A percentile compares a stretch with the other conserved stretches of the same genome.
phyloP scores from a whole-genome alignment of 495 filamentous ascomycete species.

The Penicillium mononematosum region DNA sequence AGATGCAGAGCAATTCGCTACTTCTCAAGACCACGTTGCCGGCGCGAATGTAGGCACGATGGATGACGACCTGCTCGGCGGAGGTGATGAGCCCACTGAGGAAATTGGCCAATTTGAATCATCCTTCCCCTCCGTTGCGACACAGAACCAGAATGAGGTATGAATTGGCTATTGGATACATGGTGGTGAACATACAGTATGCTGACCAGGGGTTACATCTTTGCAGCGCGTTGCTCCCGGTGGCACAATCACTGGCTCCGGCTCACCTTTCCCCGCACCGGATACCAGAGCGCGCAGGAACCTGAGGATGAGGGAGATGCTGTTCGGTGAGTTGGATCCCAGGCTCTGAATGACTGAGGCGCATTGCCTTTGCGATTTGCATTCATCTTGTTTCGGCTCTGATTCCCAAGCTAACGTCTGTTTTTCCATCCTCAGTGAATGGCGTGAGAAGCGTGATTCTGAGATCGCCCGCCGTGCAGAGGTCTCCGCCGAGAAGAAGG shows the following conservation, averaged over 20 bases:
- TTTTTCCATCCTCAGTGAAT: constrained; percentile 53
- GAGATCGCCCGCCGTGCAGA: constrained; percentile 73
- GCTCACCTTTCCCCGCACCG: constrained; percentile 65
- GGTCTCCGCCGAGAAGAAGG: constrained; percentile 72
- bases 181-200: constrained; percentile 2
- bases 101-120: constrained; percentile 76
- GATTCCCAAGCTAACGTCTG: constrained; percentile 4
- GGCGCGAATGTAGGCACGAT: constrained; percentile 50
- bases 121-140: constrained; percentile 82
- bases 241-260: constrained; percentile 81
- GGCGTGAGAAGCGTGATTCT: constrained; percentile 85
- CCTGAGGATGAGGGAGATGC: constrained; percentile 82
- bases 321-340: constrained; percentile 55
- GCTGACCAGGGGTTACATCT: constrained; percentile 25
- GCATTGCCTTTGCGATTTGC: constrained; percentile 9
- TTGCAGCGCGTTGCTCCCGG: constrained; percentile 72
- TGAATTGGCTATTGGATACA: constrained; percentile 18
- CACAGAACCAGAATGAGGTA: constrained; percentile 68
- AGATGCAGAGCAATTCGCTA: constrained; percentile 87
- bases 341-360: constrained; percentile 3
- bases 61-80: constrained; percentile 70
- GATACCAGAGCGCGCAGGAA: constrained; percentile 48
- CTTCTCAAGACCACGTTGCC: constrained; percentile 66
- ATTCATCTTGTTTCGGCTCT: not conserved
- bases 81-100: constrained; percentile 44